Evolutionary conservation across 805 yeast genomes (phyloP).

Genomic region (Barnettozyma wickerhamii): DNA sequence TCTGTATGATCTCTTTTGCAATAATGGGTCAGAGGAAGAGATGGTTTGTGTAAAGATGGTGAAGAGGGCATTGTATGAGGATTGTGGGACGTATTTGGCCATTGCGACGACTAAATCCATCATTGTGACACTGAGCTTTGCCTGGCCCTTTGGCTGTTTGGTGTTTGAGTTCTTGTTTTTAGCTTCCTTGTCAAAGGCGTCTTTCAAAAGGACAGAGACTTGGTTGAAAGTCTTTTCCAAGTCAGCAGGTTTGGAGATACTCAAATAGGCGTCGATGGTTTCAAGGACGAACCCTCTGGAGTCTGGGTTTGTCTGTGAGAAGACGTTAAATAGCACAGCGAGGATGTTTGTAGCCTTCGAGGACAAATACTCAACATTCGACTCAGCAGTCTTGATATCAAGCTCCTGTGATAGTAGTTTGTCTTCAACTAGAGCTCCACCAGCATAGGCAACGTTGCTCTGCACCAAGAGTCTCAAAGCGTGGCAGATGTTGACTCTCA

Average conservation of each 20-base stretch:
- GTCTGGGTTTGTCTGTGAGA: slow-evolving; percentile 82
- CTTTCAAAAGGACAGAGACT: slow-evolving; percentile 73
- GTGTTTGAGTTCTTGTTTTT: slow-evolving; percentile 13
- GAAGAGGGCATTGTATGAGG: slow-evolving; percentile 69
- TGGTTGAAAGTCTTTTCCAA: slow-evolving; percentile 75
- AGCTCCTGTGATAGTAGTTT: slow-evolving; percentile 56
- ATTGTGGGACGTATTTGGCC: slow-evolving; percentile 74
- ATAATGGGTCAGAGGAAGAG: slow-evolving; percentile 50
- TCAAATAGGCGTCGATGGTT: slow-evolving; percentile 76
- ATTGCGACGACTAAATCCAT: slow-evolving; percentile 86
- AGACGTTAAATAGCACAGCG: slow-evolving; percentile 87
- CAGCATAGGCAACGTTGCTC: slow-evolving; percentile 60
- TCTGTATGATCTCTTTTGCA: slow-evolving; percentile 89
- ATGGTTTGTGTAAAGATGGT: slow-evolving; percentile 74
- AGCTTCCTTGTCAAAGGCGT: slow-evolving; percentile 61
- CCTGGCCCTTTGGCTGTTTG: slow-evolving; percentile 30
- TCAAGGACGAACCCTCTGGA: slow-evolving; percentile 82
- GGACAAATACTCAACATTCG: slow-evolving; percentile 59
- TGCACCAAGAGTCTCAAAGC: slow-evolving; percentile 75
- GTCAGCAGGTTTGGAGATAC: slow-evolving; percentile 63
- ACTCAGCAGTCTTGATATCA: slow-evolving; percentile 49
- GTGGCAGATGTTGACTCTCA: slow-evolving; percentile 81
- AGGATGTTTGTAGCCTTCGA: slow-evolving; percentile 68
- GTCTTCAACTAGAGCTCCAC: slow-evolving; percentile 55
- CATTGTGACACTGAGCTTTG: slow-evolving; percentile 73